Base-by-base conservation (phyloP, 805 yeast species). In the Lipomyces japonicus region DNA sequence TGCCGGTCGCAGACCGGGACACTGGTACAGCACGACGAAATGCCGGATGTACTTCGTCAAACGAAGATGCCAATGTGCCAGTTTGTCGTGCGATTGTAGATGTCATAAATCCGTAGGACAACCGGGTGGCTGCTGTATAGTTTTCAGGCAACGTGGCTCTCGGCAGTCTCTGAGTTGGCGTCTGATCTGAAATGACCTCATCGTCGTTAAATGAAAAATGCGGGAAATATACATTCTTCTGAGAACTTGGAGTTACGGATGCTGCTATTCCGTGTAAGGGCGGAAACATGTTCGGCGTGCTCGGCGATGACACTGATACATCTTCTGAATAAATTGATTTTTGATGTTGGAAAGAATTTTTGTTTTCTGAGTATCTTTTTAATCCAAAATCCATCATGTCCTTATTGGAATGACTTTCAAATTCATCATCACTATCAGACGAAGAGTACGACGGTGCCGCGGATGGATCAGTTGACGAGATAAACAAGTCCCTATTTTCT, bases 1-100 rank as follows among this genome's bases (percentile, higher is more conserved):
- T 41, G 21, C 57, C 58, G 48, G 48, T 46, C 16, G 55, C 54
- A 18, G 39, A 25, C 26, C 58, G 48, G 14, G 59, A 50, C 28
- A 53, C 39, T 21, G 46, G 53, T 14, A 55, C 52, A 5, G 57
- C 39, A 14, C 57, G 47, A 2, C 54, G 52, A 16, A 9, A 5
- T n/a, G 57, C 48, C 50, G 48, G 16, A 25, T 7, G 16, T 14
- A 32, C 7, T 23, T 25, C 31, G 16, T 39, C 42, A 6, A 32
- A 3, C 9, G 47, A 18, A 3, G 47, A 44, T 18, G 12, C 16
- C 14, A n/a, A 5, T 3, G 1, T 28, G 21, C 37, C 19, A 6
- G 37, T 6, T 18, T 12, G 7, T 12, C 10, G 21, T 18, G 37
- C 21, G n/a, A 19, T 6, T 14, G 37, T 7, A 18, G 37, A 19